Percentiles rank a stretch among this genome's conserved stretches.
These are phyloP conservation scores for Francoa sonchifolia DNA, from an alignment of 441 rosid species.

Conservation along the genomic window DNA sequence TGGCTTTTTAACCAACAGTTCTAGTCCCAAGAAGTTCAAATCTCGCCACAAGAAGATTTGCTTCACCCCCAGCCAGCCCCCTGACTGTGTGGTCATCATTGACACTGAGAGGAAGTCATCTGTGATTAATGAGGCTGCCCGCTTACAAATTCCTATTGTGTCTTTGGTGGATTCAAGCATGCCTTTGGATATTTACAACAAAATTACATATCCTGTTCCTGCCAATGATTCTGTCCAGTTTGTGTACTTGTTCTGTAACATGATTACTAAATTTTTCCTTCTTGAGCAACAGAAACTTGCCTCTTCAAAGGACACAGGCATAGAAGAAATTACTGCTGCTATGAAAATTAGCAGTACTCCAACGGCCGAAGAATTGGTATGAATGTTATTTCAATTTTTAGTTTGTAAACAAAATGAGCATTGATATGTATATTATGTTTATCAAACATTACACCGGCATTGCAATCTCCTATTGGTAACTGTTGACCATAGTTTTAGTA, in stretches of 20 bases:
- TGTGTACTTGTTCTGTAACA: slow-evolving; percentile 85
- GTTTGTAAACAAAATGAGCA: too few relatives aligned
- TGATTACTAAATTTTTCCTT: slow-evolving; percentile 77
- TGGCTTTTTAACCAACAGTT: slow-evolving; percentile 78
- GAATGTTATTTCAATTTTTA: too few relatives aligned
- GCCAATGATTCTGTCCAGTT: slow-evolving; percentile 90
- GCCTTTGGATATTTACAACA: slow-evolving; percentile 69
- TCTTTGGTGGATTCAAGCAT: slow-evolving; percentile 73
- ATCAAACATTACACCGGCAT: too few relatives aligned
- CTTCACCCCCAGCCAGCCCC: slow-evolving; percentile 71
- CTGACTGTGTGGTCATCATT: slow-evolving; percentile 86
- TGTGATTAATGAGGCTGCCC: slow-evolving; percentile 62
- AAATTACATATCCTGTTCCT: slow-evolving; percentile 80
- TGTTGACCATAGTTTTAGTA: too few relatives aligned
- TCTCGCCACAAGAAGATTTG: slow-evolving; percentile 80
- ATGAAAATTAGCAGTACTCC: too few relatives aligned
- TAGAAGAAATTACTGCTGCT: not conserved
- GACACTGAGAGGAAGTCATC: slow-evolving; percentile 87
- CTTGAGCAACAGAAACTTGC: slow-evolving; percentile 51
- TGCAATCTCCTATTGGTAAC: too few relatives aligned
- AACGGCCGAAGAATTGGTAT: too few relatives aligned
- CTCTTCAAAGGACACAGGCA: too few relatives aligned
- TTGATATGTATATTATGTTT: too few relatives aligned
- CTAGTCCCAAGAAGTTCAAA: slow-evolving; percentile 83
- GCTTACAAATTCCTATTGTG: slow-evolving; percentile 77